Conservation (phyloP, 108 stramenopile genomes). For the Epithemia pelagica region DNA sequence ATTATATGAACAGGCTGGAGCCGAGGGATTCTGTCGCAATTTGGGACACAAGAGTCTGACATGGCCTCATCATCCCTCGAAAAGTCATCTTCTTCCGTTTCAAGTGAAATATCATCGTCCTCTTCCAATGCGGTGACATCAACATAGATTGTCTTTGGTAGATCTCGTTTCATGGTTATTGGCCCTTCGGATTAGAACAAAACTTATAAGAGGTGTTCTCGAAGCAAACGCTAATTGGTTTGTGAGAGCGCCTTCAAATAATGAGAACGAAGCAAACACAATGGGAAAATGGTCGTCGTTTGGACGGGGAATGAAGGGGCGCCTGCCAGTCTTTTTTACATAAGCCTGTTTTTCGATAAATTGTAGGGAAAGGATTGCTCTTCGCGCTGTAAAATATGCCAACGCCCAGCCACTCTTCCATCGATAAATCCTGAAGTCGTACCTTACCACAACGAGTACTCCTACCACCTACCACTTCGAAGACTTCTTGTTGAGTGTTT, state of each 20-base stretch:
- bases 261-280: not conserved
- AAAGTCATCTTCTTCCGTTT: not conserved
- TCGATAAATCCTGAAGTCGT: no score
- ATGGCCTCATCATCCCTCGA: not conserved
- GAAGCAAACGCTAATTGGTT: no score
- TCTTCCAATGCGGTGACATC: not conserved
- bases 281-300: slow-evolving; percentile 1
- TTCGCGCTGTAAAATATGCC: no score
- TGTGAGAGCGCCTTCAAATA: not conserved
- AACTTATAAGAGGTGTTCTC: not conserved
- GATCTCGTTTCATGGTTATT: not conserved
- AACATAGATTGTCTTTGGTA: not conserved
- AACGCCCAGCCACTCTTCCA: no score
- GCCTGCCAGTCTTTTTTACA: not conserved
- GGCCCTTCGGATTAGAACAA: not conserved
- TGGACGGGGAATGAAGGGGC: not conserved
- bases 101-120: not conserved
- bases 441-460: no score
- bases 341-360: not conserved
- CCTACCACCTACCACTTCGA: no score
- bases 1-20: not conserved
- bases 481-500: no score
- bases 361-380: no score
- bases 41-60: not conserved
- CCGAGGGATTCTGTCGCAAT: not conserved